These are phyloP conservation scores for Annona squamosa DNA, from an alignment of 164 flowering plant species.

Conservation along the genomic window DNA sequence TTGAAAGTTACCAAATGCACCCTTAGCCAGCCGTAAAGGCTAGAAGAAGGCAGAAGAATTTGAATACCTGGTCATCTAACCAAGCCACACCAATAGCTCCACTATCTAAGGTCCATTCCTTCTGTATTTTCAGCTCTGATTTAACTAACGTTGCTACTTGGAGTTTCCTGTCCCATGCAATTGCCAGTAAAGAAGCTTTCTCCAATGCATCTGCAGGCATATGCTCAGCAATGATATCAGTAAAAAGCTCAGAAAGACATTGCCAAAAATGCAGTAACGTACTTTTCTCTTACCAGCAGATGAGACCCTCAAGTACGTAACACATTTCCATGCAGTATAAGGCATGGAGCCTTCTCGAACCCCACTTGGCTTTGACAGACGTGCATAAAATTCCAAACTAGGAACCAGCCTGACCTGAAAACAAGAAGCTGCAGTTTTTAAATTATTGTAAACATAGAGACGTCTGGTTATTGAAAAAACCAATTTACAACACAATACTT, in stretches of 20 bases:
- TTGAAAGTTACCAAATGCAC: background rate
- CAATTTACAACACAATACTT: conserved; percentile 21
- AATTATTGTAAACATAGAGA: conserved; percentile 6
- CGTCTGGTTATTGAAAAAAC: conserved; percentile 6
- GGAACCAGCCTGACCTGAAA: conserved; percentile 75
- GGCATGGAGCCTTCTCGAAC: conserved; percentile 92
- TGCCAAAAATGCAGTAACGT: background rate
- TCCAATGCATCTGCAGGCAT: conserved; percentile 37
- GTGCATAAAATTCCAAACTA: conserved; percentile 62
- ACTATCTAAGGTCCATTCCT: conserved; percentile 78
- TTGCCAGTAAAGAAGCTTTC: conserved; percentile 70
- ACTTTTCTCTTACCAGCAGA: conserved; percentile 43
- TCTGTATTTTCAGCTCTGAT: conserved; percentile 64
- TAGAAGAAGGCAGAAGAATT: background rate
- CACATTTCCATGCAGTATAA: conserved; percentile 88
- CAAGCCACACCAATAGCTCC: conserved; percentile 84
- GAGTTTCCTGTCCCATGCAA: conserved; percentile 92
- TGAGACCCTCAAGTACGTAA: conserved; percentile 27
- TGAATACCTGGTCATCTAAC: conserved; percentile 86
- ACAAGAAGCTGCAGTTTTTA: conserved; percentile 11
- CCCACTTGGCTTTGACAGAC: conserved; percentile 83
- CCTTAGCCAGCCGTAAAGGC: background rate
- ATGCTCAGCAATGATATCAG: conserved; percentile 34
- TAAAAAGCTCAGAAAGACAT: conserved; percentile 8
- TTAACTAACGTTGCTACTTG: conserved; percentile 87